Conservation (phyloP, 331 rosid species). For the Rosa hybrid region DNA sequence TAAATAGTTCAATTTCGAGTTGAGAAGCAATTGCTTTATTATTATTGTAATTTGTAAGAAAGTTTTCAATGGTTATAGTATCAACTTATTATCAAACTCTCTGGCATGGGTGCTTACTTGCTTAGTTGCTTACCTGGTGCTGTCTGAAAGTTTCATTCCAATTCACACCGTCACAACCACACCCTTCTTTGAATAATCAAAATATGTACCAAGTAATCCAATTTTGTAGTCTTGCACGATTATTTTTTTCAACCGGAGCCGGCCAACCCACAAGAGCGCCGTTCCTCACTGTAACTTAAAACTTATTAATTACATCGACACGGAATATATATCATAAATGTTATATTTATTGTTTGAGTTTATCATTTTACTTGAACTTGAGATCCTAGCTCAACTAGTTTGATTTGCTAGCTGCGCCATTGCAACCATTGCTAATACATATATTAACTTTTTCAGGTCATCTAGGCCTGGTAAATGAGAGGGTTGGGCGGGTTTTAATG, state of each 20-base stretch:
- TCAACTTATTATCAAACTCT: conserved; percentile 4
- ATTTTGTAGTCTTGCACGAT: not conserved
- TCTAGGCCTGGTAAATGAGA: not conserved
- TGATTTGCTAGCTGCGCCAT: not conserved
- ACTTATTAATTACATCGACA: not conserved
- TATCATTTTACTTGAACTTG: not conserved
- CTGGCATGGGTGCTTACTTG: not conserved
- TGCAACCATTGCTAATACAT: not conserved
- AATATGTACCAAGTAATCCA: not conserved
- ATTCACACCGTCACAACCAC: not conserved
- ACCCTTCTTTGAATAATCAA: not conserved
- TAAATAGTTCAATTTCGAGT: conserved; percentile 22
- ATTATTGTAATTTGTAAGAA: conserved; percentile 1
- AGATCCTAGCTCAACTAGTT: not conserved
- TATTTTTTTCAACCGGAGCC: not conserved
- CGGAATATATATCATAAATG: not conserved
- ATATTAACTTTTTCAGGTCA: not conserved
- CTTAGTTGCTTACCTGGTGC: not conserved
- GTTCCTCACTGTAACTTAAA: not conserved
- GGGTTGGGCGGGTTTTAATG: too few relatives aligned
- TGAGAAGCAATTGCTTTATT: conserved; percentile 13
- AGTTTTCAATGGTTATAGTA: conserved; percentile 25
- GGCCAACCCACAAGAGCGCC: not conserved
- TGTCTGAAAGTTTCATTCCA: not conserved
- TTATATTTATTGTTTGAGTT: not conserved